Base-by-base conservation (phyloP, 2,329 filamentous ascomycete species). In the Coniosporium tulheliwenetii region DNA sequence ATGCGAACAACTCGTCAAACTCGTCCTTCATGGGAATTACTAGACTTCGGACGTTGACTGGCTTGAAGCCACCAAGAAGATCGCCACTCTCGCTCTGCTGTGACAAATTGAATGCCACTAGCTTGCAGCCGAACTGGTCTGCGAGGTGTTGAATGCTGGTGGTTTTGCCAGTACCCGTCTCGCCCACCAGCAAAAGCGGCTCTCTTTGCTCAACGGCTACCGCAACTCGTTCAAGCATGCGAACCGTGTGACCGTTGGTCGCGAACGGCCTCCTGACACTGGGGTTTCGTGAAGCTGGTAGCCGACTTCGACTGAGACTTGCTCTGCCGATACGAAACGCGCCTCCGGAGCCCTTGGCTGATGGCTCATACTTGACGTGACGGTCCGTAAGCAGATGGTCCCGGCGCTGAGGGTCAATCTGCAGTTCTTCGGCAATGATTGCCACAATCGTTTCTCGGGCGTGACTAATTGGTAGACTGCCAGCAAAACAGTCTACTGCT, bases 81-180 rank as follows among this genome's bases (percentile, higher is more conserved):
- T 99, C 91, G n/a, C 87, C 84, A 34, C 83, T 87, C 61, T 99
- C 93, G 53, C 87, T 96, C 58, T 99, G 93, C 56, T 98, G 93
- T 0, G 91, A 98, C 56, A 99, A 61, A 55, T 99, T 99, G 54
- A 98, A 86, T 2, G 87, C 85, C 0, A 86, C 82, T 10, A 99
- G 72, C 51, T 85, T 93, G 54, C 86, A 82, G 1, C 87, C 85
- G 26, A 95, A 70, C 3, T 81, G 73, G 43, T 82, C 79, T 0
- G 91, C 86, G 42, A 99, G 68, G 55, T 95, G 86, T 58, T 99
- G 91, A 10, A 98, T 80, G 19, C 91, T 83, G 0, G 91, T 94
- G 0, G 91, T 99, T 63, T 99, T 99, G 52, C 91, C 91, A 39
- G 94, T 95, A 66, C 91, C 91, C 7, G 91, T 99, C 64, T 99